Conservation (phyloP, 345 rosid species). For the Eucalyptus sp. region DNA sequence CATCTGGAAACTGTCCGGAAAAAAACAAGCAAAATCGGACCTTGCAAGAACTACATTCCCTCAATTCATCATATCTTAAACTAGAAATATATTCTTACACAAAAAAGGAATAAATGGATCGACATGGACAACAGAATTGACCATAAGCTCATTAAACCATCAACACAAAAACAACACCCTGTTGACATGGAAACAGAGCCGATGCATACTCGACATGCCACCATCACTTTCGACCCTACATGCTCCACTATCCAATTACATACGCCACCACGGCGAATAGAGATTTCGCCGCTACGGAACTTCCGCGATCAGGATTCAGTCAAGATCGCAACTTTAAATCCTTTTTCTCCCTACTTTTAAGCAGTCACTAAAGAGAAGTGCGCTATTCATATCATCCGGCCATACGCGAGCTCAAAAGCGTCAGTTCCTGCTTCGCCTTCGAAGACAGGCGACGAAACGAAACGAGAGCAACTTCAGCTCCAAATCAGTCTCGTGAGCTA, state of each 20-base stretch:
- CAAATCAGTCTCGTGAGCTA: neutral
- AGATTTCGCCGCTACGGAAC: neutral
- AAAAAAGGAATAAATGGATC: neutral
- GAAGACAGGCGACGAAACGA: neutral
- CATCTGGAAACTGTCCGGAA: constrained; percentile 64
- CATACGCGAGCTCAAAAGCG: neutral
- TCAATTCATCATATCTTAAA: neutral
- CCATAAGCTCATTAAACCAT: neutral
- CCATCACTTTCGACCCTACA: neutral
- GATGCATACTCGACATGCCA: neutral
- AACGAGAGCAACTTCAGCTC: neutral
- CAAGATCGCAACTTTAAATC: neutral
- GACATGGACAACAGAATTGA: neutral
- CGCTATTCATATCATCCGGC: neutral
- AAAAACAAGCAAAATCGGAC: neutral
- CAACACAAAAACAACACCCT: neutral
- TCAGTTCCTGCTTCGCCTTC: neutral
- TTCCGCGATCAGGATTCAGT: neutral
- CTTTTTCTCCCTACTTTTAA: neutral
- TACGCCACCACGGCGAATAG: neutral
- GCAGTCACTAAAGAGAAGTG: neutral
- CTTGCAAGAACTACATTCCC: neutral
- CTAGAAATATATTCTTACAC: neutral
- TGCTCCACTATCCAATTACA: neutral
- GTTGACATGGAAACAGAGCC: neutral